These are phyloP conservation scores for Paxillus ammoniavirescens DNA, from an alignment of 768 basidiomycete species.

Conservation along the genomic window DNA sequence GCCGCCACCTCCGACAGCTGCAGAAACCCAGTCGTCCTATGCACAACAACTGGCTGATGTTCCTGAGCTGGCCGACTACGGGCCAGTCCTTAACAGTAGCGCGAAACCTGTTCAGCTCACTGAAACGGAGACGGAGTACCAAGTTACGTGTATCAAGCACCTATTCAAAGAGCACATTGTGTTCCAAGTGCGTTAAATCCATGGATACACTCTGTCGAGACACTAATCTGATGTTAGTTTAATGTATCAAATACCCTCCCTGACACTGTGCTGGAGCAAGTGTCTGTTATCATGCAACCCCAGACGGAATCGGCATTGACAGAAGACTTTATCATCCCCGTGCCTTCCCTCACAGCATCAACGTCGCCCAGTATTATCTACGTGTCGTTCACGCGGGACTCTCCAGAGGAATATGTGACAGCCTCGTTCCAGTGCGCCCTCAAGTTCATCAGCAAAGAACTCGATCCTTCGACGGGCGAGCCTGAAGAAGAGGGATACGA, in stretches of 20 bases:
- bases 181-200: slow-evolving; percentile 49
- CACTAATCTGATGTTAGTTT: slow-evolving; percentile 54
- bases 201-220: slow-evolving; percentile 41
- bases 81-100: slow-evolving; percentile 84
- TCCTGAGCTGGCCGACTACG: slow-evolving; percentile 83
- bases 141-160: slow-evolving; percentile 95
- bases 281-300: slow-evolving; percentile 90
- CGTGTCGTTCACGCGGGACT: slow-evolving; percentile 87
- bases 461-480: slow-evolving; percentile 91
- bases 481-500: slow-evolving; percentile 99
- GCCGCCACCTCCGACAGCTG: slow-evolving; percentile 77
- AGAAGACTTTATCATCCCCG: slow-evolving; percentile 93
- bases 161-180: slow-evolving; percentile 80
- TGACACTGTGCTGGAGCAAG: slow-evolving; percentile 92
- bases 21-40: slow-evolving; percentile 87
- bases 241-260: slow-evolving; percentile 96
- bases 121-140: slow-evolving; percentile 97
- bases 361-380: slow-evolving; percentile 86
- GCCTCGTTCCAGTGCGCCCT: slow-evolving; percentile 89
- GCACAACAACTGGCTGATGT: slow-evolving; percentile 82
- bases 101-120: slow-evolving; percentile 79
- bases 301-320: slow-evolving; percentile 70
- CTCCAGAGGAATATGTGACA: slow-evolving; percentile 71
- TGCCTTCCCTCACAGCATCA: slow-evolving; percentile 63
- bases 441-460: slow-evolving; percentile 95